phyloP scores from a whole-genome alignment of 78 protist genomes.

The Cavenderia fasciculata region DNA sequence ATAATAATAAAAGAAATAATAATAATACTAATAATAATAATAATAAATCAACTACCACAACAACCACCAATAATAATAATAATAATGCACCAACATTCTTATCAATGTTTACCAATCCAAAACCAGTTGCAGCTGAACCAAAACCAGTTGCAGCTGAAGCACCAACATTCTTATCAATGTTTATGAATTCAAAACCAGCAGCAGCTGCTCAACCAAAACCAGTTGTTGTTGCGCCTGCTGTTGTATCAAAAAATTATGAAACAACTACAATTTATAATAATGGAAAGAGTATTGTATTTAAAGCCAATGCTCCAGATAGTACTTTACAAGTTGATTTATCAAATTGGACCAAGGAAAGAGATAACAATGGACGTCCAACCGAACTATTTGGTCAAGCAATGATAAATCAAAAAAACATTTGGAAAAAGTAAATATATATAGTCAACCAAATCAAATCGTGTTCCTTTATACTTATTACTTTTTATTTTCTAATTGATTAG shows the following conservation, averaged over 20 bases:
- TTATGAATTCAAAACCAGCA: neutral
- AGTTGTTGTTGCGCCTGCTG: neutral
- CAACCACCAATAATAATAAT: neutral
- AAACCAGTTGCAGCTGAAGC: neutral
- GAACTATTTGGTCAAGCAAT: neutral
- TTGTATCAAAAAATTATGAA: neutral
- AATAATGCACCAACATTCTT: neutral
- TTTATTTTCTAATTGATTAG: neutral
- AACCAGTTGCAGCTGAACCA: neutral
- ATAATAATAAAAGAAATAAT: neutral
- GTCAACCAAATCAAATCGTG: too few relatives aligned
- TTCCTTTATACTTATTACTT: neutral
- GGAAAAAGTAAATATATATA: too few relatives aligned
- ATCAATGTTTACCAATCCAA: neutral
- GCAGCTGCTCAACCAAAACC: neutral
- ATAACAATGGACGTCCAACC: neutral
- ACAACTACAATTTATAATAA: neutral
- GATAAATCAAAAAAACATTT: neutral
- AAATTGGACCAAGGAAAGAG: constrained; percentile 25
- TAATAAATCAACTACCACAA: too few relatives aligned
- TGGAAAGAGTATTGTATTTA: neutral
- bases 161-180: constrained; percentile 20
- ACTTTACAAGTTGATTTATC: constrained; percentile 7
- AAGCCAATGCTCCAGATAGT: neutral
- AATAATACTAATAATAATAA: neutral